phyloP scores from a whole-genome alignment of 805 yeast genomes.

The Starmerella sp. region DNA sequence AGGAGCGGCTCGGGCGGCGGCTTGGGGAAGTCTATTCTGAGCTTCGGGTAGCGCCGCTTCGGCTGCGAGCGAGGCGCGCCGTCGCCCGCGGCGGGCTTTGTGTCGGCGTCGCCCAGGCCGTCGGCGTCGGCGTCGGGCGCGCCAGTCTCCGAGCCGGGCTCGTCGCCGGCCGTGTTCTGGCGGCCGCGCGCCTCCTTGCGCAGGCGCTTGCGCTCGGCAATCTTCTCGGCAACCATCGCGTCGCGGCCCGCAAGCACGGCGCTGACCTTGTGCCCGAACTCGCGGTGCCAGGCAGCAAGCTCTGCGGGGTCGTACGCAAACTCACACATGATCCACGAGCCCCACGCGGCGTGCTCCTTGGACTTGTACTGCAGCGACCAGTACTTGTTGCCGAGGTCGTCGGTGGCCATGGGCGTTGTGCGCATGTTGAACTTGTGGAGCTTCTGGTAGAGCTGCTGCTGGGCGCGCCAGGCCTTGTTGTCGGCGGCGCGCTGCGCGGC shows the following conservation, averaged over 20 bases:
- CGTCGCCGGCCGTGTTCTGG: not conserved
- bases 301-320: conserved; percentile 14
- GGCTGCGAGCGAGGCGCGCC: not conserved
- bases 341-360: conserved; percentile 26
- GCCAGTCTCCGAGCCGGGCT: not conserved
- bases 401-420: conserved; percentile 29
- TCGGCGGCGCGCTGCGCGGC: conserved; percentile 23
- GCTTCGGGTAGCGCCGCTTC: conserved; percentile 17
- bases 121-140: not conserved
- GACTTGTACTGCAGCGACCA: conserved; percentile 31
- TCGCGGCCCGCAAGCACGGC: conserved; percentile 13
- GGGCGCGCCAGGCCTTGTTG: conserved; percentile 23
- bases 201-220: conserved; percentile 8
- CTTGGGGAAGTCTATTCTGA: conserved; percentile 11
- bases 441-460: conserved; percentile 25
- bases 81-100: not conserved
- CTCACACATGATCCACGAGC: conserved; percentile 29
- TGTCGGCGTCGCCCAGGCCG: not conserved
- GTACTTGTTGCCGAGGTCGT: conserved; percentile 28
- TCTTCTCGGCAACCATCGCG: conserved; percentile 12
- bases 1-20: conserved; percentile 15
- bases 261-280: conserved; percentile 11
- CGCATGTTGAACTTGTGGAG: conserved; percentile 26
- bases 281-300: conserved; percentile 6
- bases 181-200: conserved; percentile 3